A percentile compares a stretch with the other conserved stretches of the same genome.
Evolutionary conservation across 2,329 filamentous ascomycete genomes (phyloP).

Genomic region (Aspergillus sp.): DNA sequence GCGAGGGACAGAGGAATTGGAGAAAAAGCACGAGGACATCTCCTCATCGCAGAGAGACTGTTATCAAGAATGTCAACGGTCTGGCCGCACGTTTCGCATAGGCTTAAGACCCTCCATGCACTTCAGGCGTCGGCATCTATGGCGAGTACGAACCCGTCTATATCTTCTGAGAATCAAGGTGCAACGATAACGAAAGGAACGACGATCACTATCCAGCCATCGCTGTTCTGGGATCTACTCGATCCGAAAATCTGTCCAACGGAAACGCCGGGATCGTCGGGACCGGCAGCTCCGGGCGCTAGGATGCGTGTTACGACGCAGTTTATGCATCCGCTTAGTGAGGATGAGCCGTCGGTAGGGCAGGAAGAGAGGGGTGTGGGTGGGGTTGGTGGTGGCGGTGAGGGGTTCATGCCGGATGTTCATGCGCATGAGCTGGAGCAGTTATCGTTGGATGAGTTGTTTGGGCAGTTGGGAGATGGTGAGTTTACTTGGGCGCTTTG

Average conservation of each 20-base stretch:
- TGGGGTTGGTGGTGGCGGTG: too few species aligned
- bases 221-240: constrained; percentile 7
- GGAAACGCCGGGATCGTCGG: not conserved
- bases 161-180: too few species aligned
- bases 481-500: not conserved
- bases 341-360: not conserved
- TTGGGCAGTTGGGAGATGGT: not conserved
- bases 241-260: not conserved
- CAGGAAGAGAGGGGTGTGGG: too few species aligned
- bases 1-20: constrained; percentile 4
- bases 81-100: constrained; percentile 2
- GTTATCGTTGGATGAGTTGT: not conserved
- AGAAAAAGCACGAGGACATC: not conserved
- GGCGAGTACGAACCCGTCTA: not conserved
- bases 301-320: not conserved
- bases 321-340: not conserved
- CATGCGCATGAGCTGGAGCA: not conserved
- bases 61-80: not conserved
- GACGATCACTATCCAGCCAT: constrained; percentile 2
- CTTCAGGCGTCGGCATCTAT: not conserved
- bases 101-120: not conserved
- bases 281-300: not conserved
- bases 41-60: not conserved
- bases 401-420: too few species aligned
- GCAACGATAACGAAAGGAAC: not conserved